These are phyloP conservation scores for Keqinozyma sinolaborantium DNA, from an alignment of 1,139 yeast genomes.

Conservation along the genomic window DNA sequence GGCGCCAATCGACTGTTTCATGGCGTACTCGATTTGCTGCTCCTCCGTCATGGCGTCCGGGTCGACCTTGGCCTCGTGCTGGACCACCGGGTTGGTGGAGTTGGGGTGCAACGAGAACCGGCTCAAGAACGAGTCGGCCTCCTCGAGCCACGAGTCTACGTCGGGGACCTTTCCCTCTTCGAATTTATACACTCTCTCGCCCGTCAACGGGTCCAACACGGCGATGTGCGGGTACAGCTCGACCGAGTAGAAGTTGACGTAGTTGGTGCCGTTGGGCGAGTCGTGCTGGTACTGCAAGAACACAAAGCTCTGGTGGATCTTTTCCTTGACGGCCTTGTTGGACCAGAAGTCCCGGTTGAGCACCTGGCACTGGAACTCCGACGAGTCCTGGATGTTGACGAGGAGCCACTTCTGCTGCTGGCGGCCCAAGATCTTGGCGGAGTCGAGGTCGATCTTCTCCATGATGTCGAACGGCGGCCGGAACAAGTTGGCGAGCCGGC, in stretches of 20 bases:
- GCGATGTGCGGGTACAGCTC: slow-evolving; percentile 82
- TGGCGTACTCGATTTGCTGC: slow-evolving; percentile 78
- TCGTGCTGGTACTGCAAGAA: slow-evolving; percentile 81
- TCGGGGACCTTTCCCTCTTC: slow-evolving; percentile 54
- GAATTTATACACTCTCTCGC: slow-evolving; percentile 83
- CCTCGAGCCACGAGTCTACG: slow-evolving; percentile 55
- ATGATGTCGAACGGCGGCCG: slow-evolving; percentile 94
- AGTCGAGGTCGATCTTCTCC: slow-evolving; percentile 59
- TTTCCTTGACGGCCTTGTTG: slow-evolving; percentile 56
- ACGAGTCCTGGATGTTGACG: slow-evolving; percentile 79
- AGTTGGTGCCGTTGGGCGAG: slow-evolving; percentile 69
- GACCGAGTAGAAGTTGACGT: slow-evolving; percentile 65
- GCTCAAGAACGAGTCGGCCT: slow-evolving; percentile 57
- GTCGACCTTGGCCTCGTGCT: slow-evolving; percentile 51
- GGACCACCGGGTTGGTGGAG: slow-evolving; percentile 65
- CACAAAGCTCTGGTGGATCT: slow-evolving; percentile 65
- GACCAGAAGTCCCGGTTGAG: slow-evolving; percentile 95
- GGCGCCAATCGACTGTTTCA: slow-evolving; percentile 55
- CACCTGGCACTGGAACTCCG: slow-evolving; percentile 85
- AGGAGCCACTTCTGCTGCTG: slow-evolving; percentile 73
- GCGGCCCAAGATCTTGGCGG: slow-evolving; percentile 69
- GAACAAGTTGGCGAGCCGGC: slow-evolving; percentile 74
- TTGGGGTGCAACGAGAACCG: slow-evolving; percentile 63
- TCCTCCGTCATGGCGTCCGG: slow-evolving; percentile 72
- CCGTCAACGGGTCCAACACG: slow-evolving; percentile 91